Base-by-base conservation (phyloP, 164 flowering plant genomes). In the Akebia trifoliata region DNA sequence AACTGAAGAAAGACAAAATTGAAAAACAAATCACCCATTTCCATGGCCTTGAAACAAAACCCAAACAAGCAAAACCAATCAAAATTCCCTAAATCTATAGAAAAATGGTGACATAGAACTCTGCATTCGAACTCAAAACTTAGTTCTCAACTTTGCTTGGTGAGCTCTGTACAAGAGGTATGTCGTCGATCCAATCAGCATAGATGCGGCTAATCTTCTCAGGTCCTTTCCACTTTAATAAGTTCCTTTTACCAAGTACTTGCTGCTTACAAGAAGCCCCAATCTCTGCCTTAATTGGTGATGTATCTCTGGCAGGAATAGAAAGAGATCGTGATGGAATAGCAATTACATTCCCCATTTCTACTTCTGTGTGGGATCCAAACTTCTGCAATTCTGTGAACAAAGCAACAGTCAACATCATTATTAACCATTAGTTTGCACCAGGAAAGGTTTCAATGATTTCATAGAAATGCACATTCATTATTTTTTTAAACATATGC, bases 101-200 rank as follows among this genome's bases (percentile, higher is more conserved):
- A 40, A 42, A 43, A 46, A 43, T 24, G 44, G 39, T 17, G 47
- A 26, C 6, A 34, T 43, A 21, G 31, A 38, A 48, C 24, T 37
- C 8, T n/a, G 18, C 18, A 17, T 39, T n/a, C 10, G 7, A 38
- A 24, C 34, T 14, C 28, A 31, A 43, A 36, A 26, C 45, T 70
- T 69, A 78, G 59, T 60, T 65, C 63, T 74, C 79, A 26, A 67
- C 65, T 56, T 67, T 54, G 64, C 57, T 76, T 0, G 75, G 74
- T 30, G 64, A 59, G 53, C 60, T 60, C 4, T 47, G 67, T 11
- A 28, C 34, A 18, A 69, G 57, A 1, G 80, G 80, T 45, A 79
- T n/a, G 65, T 83, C 86, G 38, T 86, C 90, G 9, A 81, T 70
- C 90, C 95, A 84, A 65, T 87, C 88, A 15, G 64, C 90, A 69